Conservation (phyloP, 495 filamentous ascomycete species). For the Niebla homalea region DNA sequence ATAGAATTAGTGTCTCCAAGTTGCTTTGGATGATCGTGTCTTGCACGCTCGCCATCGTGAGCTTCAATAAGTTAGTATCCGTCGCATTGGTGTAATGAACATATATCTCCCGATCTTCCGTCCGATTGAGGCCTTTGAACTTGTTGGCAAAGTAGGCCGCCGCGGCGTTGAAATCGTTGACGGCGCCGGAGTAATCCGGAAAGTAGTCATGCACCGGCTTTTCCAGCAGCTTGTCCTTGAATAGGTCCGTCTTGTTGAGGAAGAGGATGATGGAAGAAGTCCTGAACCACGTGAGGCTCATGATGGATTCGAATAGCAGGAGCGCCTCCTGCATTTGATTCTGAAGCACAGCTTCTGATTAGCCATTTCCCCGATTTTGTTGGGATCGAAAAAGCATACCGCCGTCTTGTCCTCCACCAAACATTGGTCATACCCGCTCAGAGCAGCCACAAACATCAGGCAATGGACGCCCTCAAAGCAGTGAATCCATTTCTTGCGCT, state of each 20-base stretch:
- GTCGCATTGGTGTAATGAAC: constrained; percentile 91
- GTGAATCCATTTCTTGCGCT: constrained; percentile 99
- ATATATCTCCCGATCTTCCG: constrained; percentile 78
- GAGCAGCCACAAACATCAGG: constrained; percentile 85
- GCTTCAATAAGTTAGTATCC: constrained; percentile 89
- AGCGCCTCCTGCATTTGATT: constrained; percentile 99
- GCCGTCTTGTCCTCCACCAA: constrained; percentile 95
- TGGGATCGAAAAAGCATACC: constrained; percentile 39
- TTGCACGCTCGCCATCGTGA: constrained; percentile 93
- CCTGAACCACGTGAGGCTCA: constrained; percentile 95
- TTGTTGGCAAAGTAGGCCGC: constrained; percentile 82
- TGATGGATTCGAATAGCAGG: constrained; percentile 95
- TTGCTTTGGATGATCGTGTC: constrained; percentile 99
- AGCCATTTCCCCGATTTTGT: not conserved
- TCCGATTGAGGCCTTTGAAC: constrained; percentile 75
- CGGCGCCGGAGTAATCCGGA: constrained; percentile 66
- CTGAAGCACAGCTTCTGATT: constrained; percentile 28
- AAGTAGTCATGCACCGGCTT: constrained; percentile 84
- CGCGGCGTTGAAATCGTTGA: constrained; percentile 44
- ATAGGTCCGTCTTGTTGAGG: constrained; percentile 98
- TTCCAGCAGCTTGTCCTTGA: constrained; percentile 71
- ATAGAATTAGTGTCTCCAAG: constrained; percentile 86
- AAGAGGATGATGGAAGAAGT: constrained; percentile 94
- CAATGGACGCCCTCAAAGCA: constrained; percentile 96
- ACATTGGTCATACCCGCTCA: constrained; percentile 95